phyloP scores from a whole-genome alignment of 805 yeast species.

The Naumovozyma baii region DNA sequence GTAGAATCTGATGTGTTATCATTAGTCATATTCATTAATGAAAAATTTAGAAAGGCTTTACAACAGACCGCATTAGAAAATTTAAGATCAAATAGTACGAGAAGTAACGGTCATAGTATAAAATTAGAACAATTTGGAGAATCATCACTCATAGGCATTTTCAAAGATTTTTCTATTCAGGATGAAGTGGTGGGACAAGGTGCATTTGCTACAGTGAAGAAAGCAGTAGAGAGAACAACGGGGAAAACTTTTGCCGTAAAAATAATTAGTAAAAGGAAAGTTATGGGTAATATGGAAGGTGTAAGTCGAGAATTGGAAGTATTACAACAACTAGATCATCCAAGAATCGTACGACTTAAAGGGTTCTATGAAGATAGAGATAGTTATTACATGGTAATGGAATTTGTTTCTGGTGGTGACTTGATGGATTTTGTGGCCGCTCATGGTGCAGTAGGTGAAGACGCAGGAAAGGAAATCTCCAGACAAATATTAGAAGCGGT shows the following conservation, averaged over 20 bases:
- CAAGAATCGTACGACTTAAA: constrained; percentile 71
- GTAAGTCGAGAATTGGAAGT: constrained; percentile 82
- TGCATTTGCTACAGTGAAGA: constrained; percentile 94
- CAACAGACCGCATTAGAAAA: constrained; percentile 12
- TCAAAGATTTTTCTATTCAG: constrained; percentile 62
- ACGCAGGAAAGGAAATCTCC: constrained; percentile 77
- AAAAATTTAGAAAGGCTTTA: constrained; percentile 23
- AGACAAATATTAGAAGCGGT: constrained; percentile 79
- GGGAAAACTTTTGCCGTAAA: constrained; percentile 88
- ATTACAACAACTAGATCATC: constrained; percentile 66
- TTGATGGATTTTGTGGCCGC: constrained; percentile 94
- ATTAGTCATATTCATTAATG: constrained; percentile 39
- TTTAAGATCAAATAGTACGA: background rate
- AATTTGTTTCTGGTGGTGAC: constrained; percentile 92
- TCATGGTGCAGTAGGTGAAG: constrained; percentile 86
- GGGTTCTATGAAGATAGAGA: constrained; percentile 80
- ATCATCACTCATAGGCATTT: constrained; percentile 37
- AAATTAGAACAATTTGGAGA: background rate
- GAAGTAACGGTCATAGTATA: background rate
- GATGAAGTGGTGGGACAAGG: constrained; percentile 92
- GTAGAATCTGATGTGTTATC: constrained; percentile 56
- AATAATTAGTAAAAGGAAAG: constrained; percentile 73
- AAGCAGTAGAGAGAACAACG: constrained; percentile 75
- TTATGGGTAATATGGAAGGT: constrained; percentile 69
- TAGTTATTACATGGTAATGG: constrained; percentile 85